Evolutionary conservation across 768 basidiomycete genomes (phyloP), one percentile per base, ranked within the genome.

Genomic region (Cystobasidiopsis lactophilus): DNA sequence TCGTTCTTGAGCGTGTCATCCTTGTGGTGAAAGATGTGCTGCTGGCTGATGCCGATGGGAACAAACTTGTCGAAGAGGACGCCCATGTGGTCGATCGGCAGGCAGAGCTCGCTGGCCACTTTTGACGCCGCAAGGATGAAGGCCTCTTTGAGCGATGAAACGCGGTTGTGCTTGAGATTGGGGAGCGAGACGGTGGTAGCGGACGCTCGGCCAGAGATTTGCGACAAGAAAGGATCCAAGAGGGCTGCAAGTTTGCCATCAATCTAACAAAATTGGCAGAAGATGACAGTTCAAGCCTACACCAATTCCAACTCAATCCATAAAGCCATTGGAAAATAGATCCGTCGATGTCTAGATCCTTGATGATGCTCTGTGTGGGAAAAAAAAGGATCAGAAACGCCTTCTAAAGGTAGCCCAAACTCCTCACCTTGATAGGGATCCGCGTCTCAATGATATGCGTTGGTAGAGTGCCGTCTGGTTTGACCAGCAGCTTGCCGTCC

Each of bases 311-410:
- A 1, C 65, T 61, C 19, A 68, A 58, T 30, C 62, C 60, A 60
- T 64, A 68, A 3, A 68, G 59, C 66, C 66, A 68, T 50, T 67
- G 67, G 63, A 66, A 68, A 5, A 63, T 65, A n/a, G 63, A 56
- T 45, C 61, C 59, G n/a, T 61, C 59, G 23, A 64, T 64, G 45
- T 67, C 65, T 11, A 67, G 63, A 51, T 67, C 62, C 30, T 53
- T 52, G 24, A 65, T 50, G 23, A 66, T 56, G 50, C 60, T 56
- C 65, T 65, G 51, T 30, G 7, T 3, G 18, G 19, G 27, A 39
- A 53, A 31, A 56, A 58, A 38, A 39, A 14, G 29, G 23, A 16
- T 10, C 4, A 50, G 11, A 37, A 43, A 21, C 11, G 27, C 24
- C 16, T 27, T 31, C 10, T 18, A 13, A 7, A 47, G 4, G 30